A percentile compares a stretch with the other conserved stretches of the same genome.
These are phyloP conservation scores for Magnolia sinica DNA, from an alignment of 164 flowering plant species.

Conservation along the genomic window DNA sequence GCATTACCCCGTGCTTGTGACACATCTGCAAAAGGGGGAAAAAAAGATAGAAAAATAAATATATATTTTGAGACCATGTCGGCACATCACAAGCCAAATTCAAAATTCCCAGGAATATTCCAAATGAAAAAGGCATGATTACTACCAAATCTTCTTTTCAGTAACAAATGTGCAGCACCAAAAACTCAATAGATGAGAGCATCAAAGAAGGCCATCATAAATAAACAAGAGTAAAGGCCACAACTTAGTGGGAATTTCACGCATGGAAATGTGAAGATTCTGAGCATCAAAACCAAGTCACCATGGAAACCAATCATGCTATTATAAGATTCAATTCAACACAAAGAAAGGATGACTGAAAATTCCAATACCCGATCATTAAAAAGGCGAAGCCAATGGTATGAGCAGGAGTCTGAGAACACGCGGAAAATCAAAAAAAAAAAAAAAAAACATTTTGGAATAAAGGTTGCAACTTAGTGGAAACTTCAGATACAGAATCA, in stretches of 20 bases:
- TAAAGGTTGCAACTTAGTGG: conserved; percentile 1
- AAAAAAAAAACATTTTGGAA: neutral
- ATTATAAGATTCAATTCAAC: neutral
- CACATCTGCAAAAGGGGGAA: conserved; percentile 52
- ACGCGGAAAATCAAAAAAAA: neutral
- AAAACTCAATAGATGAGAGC: neutral
- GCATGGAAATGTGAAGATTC: conserved; percentile 7
- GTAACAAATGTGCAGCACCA: neutral
- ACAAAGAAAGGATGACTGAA: neutral
- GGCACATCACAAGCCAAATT: neutral
- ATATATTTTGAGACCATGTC: neutral
- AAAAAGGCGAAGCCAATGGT: neutral
- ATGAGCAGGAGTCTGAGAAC: neutral
- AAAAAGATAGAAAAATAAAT: neutral
- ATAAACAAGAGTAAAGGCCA: neutral
- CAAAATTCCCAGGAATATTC: neutral
- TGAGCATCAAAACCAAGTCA: neutral
- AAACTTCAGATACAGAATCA: neutral
- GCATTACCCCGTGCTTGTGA: conserved; percentile 95
- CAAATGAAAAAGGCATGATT: neutral
- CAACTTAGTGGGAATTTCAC: neutral
- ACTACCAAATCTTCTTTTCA: neutral
- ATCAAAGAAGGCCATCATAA: neutral
- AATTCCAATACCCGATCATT: too few species aligned
- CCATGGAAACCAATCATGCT: neutral